A percentile compares a stretch with the other conserved stretches of the same genome.
Evolutionary conservation across 2,329 filamentous ascomycete species (phyloP).

Genomic region (Coniochaeta ligniaria): DNA sequence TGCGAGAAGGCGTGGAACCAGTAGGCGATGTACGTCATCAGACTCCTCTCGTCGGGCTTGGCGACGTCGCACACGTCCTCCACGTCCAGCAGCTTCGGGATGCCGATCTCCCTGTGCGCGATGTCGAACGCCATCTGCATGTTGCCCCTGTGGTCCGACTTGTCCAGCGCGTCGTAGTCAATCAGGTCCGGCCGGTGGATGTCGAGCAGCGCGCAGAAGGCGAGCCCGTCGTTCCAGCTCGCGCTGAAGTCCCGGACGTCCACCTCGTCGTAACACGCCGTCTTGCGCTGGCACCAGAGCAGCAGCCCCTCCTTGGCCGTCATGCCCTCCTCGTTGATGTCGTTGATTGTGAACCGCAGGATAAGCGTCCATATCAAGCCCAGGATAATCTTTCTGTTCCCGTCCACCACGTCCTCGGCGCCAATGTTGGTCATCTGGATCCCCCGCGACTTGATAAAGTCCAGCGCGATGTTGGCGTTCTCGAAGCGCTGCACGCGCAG

Average conservation of each 20-base stretch:
- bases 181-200: slow-evolving; percentile 97
- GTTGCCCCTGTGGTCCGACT: slow-evolving; percentile 88
- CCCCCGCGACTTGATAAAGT: slow-evolving; percentile 75
- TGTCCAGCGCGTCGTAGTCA: slow-evolving; percentile 92
- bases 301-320: slow-evolving; percentile 93
- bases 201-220: slow-evolving; percentile 92
- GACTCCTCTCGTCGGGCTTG: slow-evolving; percentile 88
- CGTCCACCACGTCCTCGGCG: slow-evolving; percentile 95
- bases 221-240: slow-evolving; percentile 96
- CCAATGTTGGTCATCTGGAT: slow-evolving; percentile 99
- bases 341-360: slow-evolving; percentile 94
- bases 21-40: slow-evolving; percentile 99
- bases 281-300: slow-evolving; percentile 97
- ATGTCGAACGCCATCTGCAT: slow-evolving; percentile 98
- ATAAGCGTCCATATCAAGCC: slow-evolving; percentile 98
- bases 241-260: slow-evolving; percentile 90
- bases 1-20: slow-evolving; percentile 99
- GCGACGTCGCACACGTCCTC: slow-evolving; percentile 97
- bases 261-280: slow-evolving; percentile 95
- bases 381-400: slow-evolving; percentile 94
- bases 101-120: slow-evolving; percentile 91
- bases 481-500: slow-evolving; percentile 95
- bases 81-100: slow-evolving; percentile 89
- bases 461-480: slow-evolving; percentile 91
- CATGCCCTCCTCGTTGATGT: slow-evolving; percentile 97